A percentile compares a stretch with the other conserved stretches of the same genome.
Evolutionary conservation across 345 rosid species (phyloP).

Genomic region (Rhizophora mangle): DNA sequence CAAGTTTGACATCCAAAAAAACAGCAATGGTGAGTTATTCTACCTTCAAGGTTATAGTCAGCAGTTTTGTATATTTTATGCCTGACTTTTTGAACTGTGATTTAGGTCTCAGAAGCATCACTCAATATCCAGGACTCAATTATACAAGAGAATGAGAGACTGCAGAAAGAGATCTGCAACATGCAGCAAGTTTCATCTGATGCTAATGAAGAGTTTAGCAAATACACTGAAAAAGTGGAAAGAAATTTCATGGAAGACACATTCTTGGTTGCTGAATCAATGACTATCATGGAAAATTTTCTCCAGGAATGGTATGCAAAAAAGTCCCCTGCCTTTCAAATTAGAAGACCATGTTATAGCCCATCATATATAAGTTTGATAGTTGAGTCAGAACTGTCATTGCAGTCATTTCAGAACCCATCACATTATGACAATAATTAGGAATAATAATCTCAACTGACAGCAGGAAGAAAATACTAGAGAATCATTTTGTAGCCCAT

Average conservation of each 20-base stretch:
- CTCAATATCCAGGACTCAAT: constrained; percentile 38
- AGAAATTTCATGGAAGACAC: constrained; percentile 53
- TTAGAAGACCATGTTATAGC: too few species aligned
- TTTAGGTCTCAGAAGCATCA: constrained; percentile 67
- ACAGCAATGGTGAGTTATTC: constrained; percentile 49
- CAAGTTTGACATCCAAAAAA: constrained; percentile 59
- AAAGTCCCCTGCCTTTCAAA: too few species aligned
- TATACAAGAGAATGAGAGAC: constrained; percentile 43
- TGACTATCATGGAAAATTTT: constrained; percentile 44
- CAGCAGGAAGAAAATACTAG: too few species aligned
- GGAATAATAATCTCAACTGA: too few species aligned
- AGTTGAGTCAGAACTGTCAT: too few species aligned
- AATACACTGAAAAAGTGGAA: constrained; percentile 44
- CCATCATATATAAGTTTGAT: too few species aligned
- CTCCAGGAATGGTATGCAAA: constrained; percentile 59
- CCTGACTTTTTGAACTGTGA: constrained; percentile 15
- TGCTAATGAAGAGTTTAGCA: constrained; percentile 45
- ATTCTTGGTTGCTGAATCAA: constrained; percentile 57
- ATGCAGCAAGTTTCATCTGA: constrained; percentile 59
- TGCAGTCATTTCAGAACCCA: too few species aligned
- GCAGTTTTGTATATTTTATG: constrained; percentile 5
- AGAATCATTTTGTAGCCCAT: too few species aligned
- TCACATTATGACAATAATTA: not conserved
- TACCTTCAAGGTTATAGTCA: not conserved
- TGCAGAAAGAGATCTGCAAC: constrained; percentile 52